phyloP scores from a whole-genome alignment of 352 stramenopile species.

The Phytophthora lateralis region DNA sequence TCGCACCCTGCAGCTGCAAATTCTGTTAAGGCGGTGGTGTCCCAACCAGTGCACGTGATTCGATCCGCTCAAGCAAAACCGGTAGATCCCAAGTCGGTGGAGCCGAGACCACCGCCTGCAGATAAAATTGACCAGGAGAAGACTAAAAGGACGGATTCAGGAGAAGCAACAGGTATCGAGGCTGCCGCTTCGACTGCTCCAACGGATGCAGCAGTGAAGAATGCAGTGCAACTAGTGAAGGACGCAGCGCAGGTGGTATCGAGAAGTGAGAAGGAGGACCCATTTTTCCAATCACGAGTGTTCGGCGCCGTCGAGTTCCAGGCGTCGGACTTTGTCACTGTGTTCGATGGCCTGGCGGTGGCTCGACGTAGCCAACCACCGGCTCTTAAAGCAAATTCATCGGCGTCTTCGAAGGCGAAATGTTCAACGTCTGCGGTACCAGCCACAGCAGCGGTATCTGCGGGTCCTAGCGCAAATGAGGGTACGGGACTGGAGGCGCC shows the following conservation, averaged over 20 bases:
- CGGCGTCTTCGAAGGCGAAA: slow-evolving; percentile 10
- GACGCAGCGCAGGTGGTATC: neutral
- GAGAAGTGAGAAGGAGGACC: slow-evolving; percentile 2
- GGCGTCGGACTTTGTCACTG: slow-evolving; percentile 47
- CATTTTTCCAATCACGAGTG: slow-evolving; percentile 41
- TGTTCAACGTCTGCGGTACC: slow-evolving; percentile 7
- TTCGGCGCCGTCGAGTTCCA: slow-evolving; percentile 51
- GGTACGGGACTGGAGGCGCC: neutral
- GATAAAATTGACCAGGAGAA: neutral
- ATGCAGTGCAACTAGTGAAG: neutral
- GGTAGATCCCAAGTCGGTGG: slow-evolving; percentile 2
- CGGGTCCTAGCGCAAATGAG: slow-evolving; percentile 4
- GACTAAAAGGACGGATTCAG: neutral
- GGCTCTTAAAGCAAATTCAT: neutral
- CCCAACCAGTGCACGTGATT: neutral
- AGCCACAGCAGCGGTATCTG: slow-evolving; percentile 1
- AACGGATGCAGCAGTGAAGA: neutral
- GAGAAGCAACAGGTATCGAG: neutral
- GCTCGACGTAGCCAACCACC: slow-evolving; percentile 42
- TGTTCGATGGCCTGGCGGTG: slow-evolving; percentile 42
- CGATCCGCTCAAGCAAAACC: neutral
- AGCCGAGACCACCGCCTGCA: slow-evolving; percentile 10
- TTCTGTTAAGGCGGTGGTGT: neutral
- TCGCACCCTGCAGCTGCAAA: neutral
- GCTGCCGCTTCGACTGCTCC: neutral